Conservation (phyloP, 768 basidiomycete species). For the Tulasnella sp. region DNA sequence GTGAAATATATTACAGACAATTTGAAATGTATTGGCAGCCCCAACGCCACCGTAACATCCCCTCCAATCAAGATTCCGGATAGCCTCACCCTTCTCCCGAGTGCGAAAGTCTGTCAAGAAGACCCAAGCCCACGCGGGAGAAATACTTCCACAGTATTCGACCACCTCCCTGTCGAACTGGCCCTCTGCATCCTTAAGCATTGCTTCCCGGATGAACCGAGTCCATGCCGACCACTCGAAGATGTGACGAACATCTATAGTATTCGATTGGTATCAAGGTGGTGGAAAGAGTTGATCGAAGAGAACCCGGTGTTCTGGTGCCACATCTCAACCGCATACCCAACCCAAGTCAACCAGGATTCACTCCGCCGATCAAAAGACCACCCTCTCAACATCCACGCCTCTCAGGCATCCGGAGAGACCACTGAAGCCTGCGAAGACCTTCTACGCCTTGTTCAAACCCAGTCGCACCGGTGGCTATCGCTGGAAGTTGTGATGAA, state of each 20-base stretch:
- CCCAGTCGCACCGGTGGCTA: neutral
- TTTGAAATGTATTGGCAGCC: neutral
- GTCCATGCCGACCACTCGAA: neutral
- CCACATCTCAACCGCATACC: too few species aligned
- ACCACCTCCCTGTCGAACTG: neutral
- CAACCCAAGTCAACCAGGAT: neutral
- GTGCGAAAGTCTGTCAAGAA: neutral
- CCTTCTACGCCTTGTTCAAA: neutral
- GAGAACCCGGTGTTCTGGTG: neutral
- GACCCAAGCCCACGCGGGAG: neutral
- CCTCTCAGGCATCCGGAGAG: neutral
- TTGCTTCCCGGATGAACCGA: neutral
- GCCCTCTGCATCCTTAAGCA: neutral
- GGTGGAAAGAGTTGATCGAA: neutral
- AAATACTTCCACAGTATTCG: neutral
- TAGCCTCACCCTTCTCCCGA: neutral
- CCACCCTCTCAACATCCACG: neutral
- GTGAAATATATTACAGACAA: neutral
- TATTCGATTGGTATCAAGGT: neutral
- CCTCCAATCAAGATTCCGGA: neutral
- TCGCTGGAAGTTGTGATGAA: neutral
- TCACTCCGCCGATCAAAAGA: neutral
- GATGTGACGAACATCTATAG: neutral
- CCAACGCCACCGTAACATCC: too few species aligned
- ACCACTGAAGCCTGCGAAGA: neutral